Base-by-base conservation (phyloP, 345 rosid species). In the Rhodomyrtus tomentosa region DNA sequence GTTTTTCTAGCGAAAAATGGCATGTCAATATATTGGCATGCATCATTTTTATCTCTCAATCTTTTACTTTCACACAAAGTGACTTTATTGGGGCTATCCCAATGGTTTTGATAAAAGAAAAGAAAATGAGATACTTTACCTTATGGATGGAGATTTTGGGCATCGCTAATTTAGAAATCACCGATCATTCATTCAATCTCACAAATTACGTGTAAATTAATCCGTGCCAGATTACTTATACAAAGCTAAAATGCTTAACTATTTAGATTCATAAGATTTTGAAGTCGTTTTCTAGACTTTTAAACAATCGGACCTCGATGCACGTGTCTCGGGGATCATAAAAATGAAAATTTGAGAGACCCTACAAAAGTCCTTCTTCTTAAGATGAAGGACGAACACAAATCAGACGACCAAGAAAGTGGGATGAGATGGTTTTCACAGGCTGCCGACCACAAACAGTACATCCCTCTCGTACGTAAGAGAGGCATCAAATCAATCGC, bases 391-490 rank as follows among this genome's bases (percentile, higher is more conserved):
- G 48, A 15, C 50, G 25, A 20, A 48, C 55, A 18, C 40, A 54
- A 83, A 59, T 83, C 79, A 58, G 80, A 58, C 48, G 80, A 55
- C 84, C 50, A 59, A 59, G 52, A 83, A 59, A 59, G 80, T 12
- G 80, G 38, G 79, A 68, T 10, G 79, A 45, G 79, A 36, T 68
- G 45, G 79, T 68, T 68, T 68, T 68, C 45, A 18, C 58, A 24
- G 10, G 18, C 79, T 68, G 12, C 79, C 45, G 79, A 68, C 79
- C 25, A 2, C 13, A 38, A 18, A 36, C 79, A 68, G 79, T 68
- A 36, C 79, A 68, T 68, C 45, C 14, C 14, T 32, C 13, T 4
- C 79, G 79, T 10, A 36, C 45, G 45, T 68, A 36, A 36, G 38
- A 2, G 79, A 68, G 45, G 20, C 36, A 68, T 68, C 79, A 68